phyloP scores from a whole-genome alignment of 208 protist species.

The Wallacemonas rigidus region DNA sequence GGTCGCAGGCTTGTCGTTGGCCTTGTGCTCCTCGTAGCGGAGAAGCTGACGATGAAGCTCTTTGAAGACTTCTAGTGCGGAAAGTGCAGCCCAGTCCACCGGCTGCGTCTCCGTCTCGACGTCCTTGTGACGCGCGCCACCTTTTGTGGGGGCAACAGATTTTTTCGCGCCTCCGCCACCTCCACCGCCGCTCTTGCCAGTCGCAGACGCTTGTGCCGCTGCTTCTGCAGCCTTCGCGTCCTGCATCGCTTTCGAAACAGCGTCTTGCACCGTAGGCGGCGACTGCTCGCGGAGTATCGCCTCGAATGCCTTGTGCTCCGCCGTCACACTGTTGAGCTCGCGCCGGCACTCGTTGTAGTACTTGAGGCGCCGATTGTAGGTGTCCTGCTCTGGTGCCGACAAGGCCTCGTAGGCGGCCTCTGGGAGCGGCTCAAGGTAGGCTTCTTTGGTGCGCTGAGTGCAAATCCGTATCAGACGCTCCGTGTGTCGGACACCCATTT shows the following conservation, averaged over 20 bases:
- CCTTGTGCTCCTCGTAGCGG: conserved; percentile 19
- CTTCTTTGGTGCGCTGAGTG: conserved; percentile 31
- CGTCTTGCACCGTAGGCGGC: conserved; percentile 29
- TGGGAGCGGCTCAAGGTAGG: conserved; percentile 47
- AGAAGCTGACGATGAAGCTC: conserved; percentile 20
- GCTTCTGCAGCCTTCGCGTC: conserved; percentile 11
- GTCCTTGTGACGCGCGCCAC: neutral
- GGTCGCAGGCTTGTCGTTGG: conserved; percentile 3
- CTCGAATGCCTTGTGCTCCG: conserved; percentile 31
- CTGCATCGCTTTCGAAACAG: conserved; percentile 21
- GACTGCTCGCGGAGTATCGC: conserved; percentile 14
- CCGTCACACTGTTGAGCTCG: conserved; percentile 41
- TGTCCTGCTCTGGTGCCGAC: conserved; percentile 40
- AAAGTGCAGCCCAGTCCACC: conserved; percentile 15
- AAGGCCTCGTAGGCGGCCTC: conserved; percentile 82
- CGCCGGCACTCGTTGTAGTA: conserved; percentile 81
- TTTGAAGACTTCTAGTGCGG: conserved; percentile 28
- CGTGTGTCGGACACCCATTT: conserved; percentile 51
- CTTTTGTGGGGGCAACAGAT: conserved; percentile 1
- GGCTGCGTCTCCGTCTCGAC: neutral
- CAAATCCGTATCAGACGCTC: conserved; percentile 38
- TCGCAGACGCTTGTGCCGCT: neutral
- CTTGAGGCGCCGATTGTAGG: conserved; percentile 77
- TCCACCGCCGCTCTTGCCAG: conserved; percentile 5
- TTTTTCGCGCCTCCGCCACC: conserved; percentile 5